phyloP scores from a whole-genome alignment of 768 basidiomycete genomes.

The Tricholoma sp. region DNA sequence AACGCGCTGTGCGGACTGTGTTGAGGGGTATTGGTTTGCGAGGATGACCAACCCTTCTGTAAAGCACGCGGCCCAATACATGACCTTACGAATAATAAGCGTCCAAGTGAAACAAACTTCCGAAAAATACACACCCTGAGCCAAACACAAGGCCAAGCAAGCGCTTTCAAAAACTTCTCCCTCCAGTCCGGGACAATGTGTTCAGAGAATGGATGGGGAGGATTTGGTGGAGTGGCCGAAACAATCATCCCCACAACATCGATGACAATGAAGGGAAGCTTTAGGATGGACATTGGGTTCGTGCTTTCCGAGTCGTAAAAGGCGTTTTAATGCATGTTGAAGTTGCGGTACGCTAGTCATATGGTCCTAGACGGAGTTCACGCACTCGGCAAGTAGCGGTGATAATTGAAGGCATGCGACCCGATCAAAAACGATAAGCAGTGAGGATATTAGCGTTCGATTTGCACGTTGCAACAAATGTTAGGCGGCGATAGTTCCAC shows the following conservation, averaged over 20 bases:
- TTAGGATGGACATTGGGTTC: slow-evolving; percentile 20
- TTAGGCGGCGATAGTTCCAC: no score
- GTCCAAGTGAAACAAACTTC: background rate
- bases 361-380: no score
- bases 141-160: slow-evolving; percentile 21
- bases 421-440: no score
- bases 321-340: no score
- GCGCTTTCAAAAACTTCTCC: slow-evolving; percentile 24
- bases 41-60: slow-evolving; percentile 27
- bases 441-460: no score
- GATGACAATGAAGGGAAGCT: slow-evolving; percentile 29
- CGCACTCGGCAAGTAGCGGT: no score
- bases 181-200: slow-evolving; percentile 29
- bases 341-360: no score
- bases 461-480: no score
- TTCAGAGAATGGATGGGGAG: slow-evolving; percentile 15
- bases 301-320: no score
- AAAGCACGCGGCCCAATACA: slow-evolving; percentile 21
- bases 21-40: slow-evolving; percentile 12
- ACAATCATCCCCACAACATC: slow-evolving; percentile 32
- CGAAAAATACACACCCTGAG: slow-evolving; percentile 18
- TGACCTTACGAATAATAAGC: slow-evolving; percentile 12
- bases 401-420: no score
- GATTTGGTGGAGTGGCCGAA: slow-evolving; percentile 31
- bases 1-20: slow-evolving; percentile 15